Evolutionary conservation across 305 asterid genomes (phyloP), one percentile per base, ranked within the genome.

Genomic region (Fraxinus platypoda): DNA sequence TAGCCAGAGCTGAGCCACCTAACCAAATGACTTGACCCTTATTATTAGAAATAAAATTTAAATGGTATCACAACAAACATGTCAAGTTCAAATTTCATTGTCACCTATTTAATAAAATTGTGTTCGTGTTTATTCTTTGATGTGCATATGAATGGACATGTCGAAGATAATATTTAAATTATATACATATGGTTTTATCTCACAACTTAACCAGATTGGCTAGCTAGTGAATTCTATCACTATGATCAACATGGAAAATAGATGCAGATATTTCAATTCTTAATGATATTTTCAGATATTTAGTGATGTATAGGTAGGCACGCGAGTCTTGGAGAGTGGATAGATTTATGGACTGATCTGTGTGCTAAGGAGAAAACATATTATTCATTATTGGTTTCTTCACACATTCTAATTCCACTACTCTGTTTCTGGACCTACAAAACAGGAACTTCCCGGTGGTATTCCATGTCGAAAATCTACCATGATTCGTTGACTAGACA

Each of bases 321-420:
- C 81, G 46, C 9, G 81, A 54, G 68, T 70, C 66, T 34, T 7
- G 25, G 15, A 76, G 68, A 21, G 9, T 62, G 74, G 82, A 49
- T 4, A 49, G 59, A 15, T 49, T 49, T 49, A 17, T 49, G 21
- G 19, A 3, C 6, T 13, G n/a, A 13, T 46, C 57, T 4, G 57
- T 46, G 57, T 4, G 57, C 57, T 1, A 3, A 46, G 57, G 57
- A 46, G 57, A 41, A 41, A 41, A 41, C 49, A 41, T 41, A 9
- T 41, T 1, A 38, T 38, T 38, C 13, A 9, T 15, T 38, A 38
- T 38, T 9, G 49, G 49, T 41, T 41, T 41, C 49, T 41, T 41
- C 49, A 13, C 57, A 3, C 57, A 4, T 46, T 46, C 19, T 13
- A 46, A 46, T 5, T 46, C 57, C 57, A 46, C 57, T 46, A 46